Base-by-base conservation (phyloP, 2,329 filamentous ascomycete genomes). In the Colletotrichum kahawae region DNA sequence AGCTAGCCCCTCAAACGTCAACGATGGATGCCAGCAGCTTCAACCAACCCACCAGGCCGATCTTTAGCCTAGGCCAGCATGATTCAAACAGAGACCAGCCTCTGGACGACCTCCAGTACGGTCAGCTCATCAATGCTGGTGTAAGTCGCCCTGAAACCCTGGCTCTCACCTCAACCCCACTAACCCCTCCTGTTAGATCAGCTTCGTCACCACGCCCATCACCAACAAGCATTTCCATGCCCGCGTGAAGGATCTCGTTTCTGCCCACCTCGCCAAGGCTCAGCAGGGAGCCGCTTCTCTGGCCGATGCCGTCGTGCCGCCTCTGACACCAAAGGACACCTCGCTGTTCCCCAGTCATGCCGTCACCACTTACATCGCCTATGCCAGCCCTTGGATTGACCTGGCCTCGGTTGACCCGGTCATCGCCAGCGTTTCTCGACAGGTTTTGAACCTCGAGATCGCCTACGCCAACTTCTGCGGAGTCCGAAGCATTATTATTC, bases 401-500 rank as follows among this genome's bases (percentile, higher is more conserved):
- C 87, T 98, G 14, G 93, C 93, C 79, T 98, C 96, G 4, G 86
- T 92, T 2, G 94, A 98, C 82, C 94, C 95, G 8, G 84, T 96
- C 77, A 93, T 98, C 77, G 92, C 95, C 9, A 95, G 94, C 82
- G 90, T 98, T 74, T 98, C 96, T 43, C 92, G 95, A 59, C 96
- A 98, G 85, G 94, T 98, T 8, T 88, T 99, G 77, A 95, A 95
- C 82, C 89, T 98, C 51, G 97, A 99, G 83, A 90, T 98, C 63
- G 94, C 95, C 64, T 99, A 98, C 85, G 97, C 97, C 77, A 96
- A 95, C 77, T 99, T 98, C 85, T 98, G 95, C 81, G 97, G 97
- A 43, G 90, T 97, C 63, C 92, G 93, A 71, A 97, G 94, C 83
- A 89, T 98, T 74, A 87, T 98, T 66, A 88, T 99, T 34, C 92